Conservation (phyloP, 257 asterid species). For the Knoxia roxburghii region DNA sequence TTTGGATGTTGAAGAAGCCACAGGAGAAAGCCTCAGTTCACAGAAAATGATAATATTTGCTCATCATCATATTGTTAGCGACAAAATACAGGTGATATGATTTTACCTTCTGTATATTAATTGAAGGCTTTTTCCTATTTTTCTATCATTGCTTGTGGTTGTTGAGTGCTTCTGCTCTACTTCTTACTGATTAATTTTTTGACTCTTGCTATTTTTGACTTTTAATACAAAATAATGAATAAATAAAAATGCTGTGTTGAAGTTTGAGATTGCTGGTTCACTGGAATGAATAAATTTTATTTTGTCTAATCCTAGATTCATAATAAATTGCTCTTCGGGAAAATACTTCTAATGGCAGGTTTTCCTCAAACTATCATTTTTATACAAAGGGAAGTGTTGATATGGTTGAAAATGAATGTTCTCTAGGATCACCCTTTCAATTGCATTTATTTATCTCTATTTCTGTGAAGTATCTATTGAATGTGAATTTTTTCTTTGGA, state of each 20-base stretch:
- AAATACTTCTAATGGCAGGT: no score
- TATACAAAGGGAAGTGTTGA: background rate
- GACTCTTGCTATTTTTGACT: background rate
- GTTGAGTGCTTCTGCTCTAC: background rate
- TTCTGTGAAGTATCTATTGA: background rate
- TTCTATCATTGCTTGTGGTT: background rate
- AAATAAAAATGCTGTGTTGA: no score
- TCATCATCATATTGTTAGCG: constrained; percentile 91
- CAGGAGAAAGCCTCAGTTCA: constrained; percentile 48
- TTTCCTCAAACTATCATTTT: no score
- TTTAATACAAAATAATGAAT: background rate
- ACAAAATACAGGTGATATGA: constrained; percentile 74
- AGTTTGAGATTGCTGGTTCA: background rate
- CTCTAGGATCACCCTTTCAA: background rate
- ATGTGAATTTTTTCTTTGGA: background rate
- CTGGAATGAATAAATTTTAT: background rate
- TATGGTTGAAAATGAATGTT: background rate
- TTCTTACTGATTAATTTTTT: background rate
- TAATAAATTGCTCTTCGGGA: no score
- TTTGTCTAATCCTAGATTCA: background rate
- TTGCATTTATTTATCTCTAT: background rate
- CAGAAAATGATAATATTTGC: constrained; percentile 97
- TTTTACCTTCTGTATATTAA: background rate
- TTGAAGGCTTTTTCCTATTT: background rate
- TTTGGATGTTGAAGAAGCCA: constrained; percentile 47